Base-by-base conservation (phyloP, 2,329 filamentous ascomycete genomes). In the Scedosporium apiospermum region DNA sequence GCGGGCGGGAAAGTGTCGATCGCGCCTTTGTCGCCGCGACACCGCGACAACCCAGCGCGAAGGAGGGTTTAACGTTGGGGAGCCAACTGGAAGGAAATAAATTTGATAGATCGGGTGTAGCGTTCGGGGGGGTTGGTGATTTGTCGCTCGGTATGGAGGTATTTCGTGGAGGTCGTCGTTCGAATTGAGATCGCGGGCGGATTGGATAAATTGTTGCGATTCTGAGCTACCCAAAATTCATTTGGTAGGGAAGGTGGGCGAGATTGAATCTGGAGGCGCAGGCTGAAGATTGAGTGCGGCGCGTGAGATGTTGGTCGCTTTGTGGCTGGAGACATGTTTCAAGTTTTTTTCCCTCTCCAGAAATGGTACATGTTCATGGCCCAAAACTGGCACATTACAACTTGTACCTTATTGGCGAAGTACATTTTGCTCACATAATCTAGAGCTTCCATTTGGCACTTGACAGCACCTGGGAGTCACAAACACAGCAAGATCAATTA, bases 11-110 rank as follows among this genome's bases (percentile, higher is more conserved):
- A 66, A 65, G 66, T 60, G 64, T 67, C 66, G 68, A 66, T 66
- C 65, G 67, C 71, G 71, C 69, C 70, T 38, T 38, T 38, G 70
- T 71, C 72, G 74, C 73, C 74, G 73, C 74, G 68, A 69, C 69
- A 67, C 69, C 69, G 71, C 72, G 71, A 71, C 71, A 68, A 30
- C 59, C 59, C 59, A 51, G 58, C 59, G 59, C 59, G 59, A 61
- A 51, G 12, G 42, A n/a, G 59, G 44, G 7, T 16, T 12, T 30
- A 18, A 27, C 6, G 57, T 38, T 38, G 34, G 18, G 51, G 21
- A 26, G 23, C 18, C 23, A 23, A 23, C 21, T 23, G 23, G 23
- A n/a, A 21, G 4, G 21, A n/a, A 14, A 4, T 14, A 55, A 27
- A 55, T 30, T 23, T 55, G 51, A 55, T 55, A 23, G 23, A 55